Evolutionary conservation across 176 grass and related monocot genomes (phyloP).

Genomic region (Tillandsia fasciculata): DNA sequence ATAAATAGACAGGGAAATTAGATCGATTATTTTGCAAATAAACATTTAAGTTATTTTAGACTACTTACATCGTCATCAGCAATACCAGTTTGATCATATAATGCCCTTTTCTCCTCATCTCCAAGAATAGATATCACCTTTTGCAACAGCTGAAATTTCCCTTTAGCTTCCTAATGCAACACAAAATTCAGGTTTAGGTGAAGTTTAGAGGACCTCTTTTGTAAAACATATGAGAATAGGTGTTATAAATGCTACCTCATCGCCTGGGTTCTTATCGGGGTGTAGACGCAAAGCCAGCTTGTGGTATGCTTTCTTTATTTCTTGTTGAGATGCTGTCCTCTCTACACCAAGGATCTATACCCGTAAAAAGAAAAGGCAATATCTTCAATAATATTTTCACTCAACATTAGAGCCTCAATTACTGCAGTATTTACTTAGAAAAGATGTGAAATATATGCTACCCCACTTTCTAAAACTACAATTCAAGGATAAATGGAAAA

Average conservation of each 20-base stretch:
- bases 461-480: background rate
- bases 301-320: conserved; percentile 95
- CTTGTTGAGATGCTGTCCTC: conserved; percentile 60
- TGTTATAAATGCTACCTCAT: conserved; percentile 49
- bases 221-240: conserved; percentile 15
- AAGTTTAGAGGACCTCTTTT: conserved; percentile 7
- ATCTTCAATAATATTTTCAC: too few relatives aligned
- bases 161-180: conserved; percentile 67
- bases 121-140: conserved; percentile 98
- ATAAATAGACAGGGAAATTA: background rate
- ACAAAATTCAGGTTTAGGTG: conserved; percentile 20
- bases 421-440: background rate
- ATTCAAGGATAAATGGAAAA: background rate
- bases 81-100: conserved; percentile 88
- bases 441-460: background rate
- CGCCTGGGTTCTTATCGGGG: conserved; percentile 93
- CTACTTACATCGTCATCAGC: conserved; percentile 74
- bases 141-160: conserved; percentile 87
- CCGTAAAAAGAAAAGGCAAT: background rate
- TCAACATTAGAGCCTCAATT: background rate
- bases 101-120: conserved; percentile 68
- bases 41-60: conserved; percentile 10
- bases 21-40: background rate
- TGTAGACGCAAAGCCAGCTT: conserved; percentile 85
- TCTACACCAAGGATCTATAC: conserved; percentile 86